Conservation (phyloP, 2,329 filamentous ascomycete species). For the Phoma sp. region DNA sequence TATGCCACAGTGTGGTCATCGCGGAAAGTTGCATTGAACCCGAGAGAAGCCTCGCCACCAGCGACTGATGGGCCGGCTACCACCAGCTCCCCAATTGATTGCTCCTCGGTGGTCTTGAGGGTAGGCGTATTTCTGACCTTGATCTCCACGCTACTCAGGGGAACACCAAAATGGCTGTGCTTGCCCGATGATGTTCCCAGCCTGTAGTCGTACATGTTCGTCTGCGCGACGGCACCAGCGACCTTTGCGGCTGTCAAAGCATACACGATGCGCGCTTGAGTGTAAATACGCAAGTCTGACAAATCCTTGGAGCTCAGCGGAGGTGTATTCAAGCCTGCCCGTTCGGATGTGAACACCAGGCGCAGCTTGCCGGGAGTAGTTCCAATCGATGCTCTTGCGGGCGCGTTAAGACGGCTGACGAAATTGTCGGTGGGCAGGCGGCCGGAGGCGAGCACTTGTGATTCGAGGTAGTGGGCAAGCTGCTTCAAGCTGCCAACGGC, state of each 20-base stretch:
- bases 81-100: slow-evolving; percentile 64
- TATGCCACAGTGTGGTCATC: slow-evolving; percentile 76
- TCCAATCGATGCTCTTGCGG: slow-evolving; percentile 66
- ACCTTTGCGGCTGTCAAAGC: slow-evolving; percentile 82
- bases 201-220: slow-evolving; percentile 86
- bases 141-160: slow-evolving; percentile 80
- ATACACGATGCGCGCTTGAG: slow-evolving; percentile 81
- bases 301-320: slow-evolving; percentile 73
- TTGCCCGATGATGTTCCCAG: slow-evolving; percentile 49
- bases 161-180: slow-evolving; percentile 78
- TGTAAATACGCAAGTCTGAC: slow-evolving; percentile 82
- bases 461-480: slow-evolving; percentile 74
- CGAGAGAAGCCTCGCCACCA: slow-evolving; percentile 69
- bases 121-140: slow-evolving; percentile 70
- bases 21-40: slow-evolving; percentile 59
- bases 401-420: slow-evolving; percentile 68
- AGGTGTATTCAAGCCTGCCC: slow-evolving; percentile 67
- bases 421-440: slow-evolving; percentile 74
- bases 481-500: slow-evolving; percentile 70
- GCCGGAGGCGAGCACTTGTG: slow-evolving; percentile 74
- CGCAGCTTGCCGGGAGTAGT: slow-evolving; percentile 76
- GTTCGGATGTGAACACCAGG: slow-evolving; percentile 80
- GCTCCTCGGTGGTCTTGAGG: slow-evolving; percentile 69
- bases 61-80: slow-evolving; percentile 77
- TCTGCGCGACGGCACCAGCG: slow-evolving; percentile 90